Evolutionary conservation across 352 stramenopile genomes (phyloP).

Genomic region (Phytopythium mirpurense): DNA sequence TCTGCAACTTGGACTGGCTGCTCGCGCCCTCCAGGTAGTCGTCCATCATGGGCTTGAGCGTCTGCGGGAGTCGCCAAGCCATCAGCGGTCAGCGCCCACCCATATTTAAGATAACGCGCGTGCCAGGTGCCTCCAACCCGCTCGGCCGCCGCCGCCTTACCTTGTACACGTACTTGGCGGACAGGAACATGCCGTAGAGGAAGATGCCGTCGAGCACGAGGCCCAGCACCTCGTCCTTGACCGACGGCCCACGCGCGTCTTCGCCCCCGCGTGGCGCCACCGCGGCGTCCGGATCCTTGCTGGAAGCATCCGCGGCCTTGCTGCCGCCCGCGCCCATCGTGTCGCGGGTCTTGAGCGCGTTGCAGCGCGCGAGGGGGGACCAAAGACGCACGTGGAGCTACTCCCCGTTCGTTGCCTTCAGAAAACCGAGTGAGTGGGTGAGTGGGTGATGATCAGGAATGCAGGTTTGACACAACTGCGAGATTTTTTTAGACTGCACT

Average conservation of each 20-base stretch:
- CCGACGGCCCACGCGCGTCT: conserved; percentile 15
- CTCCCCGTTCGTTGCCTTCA: too few species aligned
- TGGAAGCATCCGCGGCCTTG: conserved; percentile 35
- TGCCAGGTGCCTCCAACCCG: too few species aligned
- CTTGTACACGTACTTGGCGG: conserved; percentile 84
- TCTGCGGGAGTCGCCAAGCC: conserved; percentile 20
- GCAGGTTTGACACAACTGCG: too few species aligned
- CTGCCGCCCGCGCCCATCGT: conserved; percentile 52
- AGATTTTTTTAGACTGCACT: too few species aligned
- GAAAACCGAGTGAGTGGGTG: background rate
- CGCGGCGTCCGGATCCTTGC: conserved; percentile 7
- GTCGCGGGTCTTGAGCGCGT: background rate
- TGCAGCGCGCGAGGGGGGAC: background rate
- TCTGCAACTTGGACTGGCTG: conserved; percentile 68
- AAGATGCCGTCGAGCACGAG: conserved; percentile 75
- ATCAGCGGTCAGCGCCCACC: background rate
- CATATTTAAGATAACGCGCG: too few species aligned
- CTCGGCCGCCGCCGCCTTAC: conserved; percentile 9
- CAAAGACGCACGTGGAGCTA: background rate
- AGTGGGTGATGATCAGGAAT: too few species aligned
- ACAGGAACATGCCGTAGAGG: conserved; percentile 80
- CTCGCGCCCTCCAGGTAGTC: conserved; percentile 60
- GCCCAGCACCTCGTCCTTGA: conserved; percentile 60
- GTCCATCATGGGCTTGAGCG: conserved; percentile 80
- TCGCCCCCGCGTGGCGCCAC: background rate